Evolutionary conservation across 352 stramenopile species (phyloP).

Genomic region (Pilasporangium apinafurcum): DNA sequence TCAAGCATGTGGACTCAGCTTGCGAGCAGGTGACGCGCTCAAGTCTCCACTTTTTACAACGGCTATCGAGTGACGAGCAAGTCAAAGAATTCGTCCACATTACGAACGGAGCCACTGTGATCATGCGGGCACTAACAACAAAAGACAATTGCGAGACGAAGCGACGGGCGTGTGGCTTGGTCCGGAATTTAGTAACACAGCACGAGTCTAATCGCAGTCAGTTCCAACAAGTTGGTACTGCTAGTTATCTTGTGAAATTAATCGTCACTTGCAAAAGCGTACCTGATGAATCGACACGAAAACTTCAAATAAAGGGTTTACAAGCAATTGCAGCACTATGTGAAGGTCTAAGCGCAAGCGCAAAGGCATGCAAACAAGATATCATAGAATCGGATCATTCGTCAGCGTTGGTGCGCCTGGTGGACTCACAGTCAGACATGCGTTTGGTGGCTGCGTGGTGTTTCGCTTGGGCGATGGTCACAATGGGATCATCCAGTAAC

Average conservation of each 20-base stretch:
- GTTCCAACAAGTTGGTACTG: slow-evolving; percentile 45
- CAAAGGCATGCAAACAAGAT: slow-evolving; percentile 50
- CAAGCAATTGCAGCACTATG: slow-evolving; percentile 47
- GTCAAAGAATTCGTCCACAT: slow-evolving; percentile 33
- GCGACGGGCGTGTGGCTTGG: slow-evolving; percentile 27
- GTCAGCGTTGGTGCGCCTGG: slow-evolving; percentile 22
- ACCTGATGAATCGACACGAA: slow-evolving; percentile 2
- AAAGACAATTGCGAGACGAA: slow-evolving; percentile 12
- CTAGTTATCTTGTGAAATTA: slow-evolving; percentile 21
- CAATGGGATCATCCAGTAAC: slow-evolving; percentile 33
- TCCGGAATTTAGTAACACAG: slow-evolving; percentile 38
- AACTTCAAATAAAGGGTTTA: slow-evolving; percentile 42
- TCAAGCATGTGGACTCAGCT: slow-evolving; percentile 32
- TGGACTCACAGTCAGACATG: slow-evolving; percentile 9
- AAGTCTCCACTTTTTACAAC: slow-evolving; percentile 52
- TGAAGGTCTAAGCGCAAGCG: slow-evolving; percentile 12
- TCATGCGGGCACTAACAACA: slow-evolving; percentile 44
- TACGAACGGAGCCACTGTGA: slow-evolving; percentile 17
- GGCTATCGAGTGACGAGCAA: slow-evolving; percentile 26
- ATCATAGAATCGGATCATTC: slow-evolving; percentile 48
- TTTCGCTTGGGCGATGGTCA: slow-evolving; percentile 32
- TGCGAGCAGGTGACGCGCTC: slow-evolving; percentile 20
- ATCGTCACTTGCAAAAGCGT: slow-evolving; percentile 3
- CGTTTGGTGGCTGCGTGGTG: slow-evolving; percentile 39
- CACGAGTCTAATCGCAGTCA: slow-evolving; percentile 45